Base-by-base conservation (phyloP, 2,329 filamentous ascomycete genomes). In the Sporothrix mexicana region DNA sequence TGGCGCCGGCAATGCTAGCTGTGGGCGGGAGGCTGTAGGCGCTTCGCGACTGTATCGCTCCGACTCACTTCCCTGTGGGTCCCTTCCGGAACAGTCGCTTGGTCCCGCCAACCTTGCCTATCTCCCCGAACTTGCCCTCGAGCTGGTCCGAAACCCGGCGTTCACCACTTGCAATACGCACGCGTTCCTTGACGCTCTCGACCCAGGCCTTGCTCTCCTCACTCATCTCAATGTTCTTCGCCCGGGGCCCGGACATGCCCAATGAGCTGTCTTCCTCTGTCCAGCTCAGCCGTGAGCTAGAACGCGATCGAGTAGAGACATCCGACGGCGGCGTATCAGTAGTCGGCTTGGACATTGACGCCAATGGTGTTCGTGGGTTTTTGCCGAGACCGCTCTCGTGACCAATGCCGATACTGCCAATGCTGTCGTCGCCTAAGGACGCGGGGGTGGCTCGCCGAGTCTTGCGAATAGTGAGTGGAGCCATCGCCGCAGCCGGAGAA, bases 131-230 rank as follows among this genome's bases (percentile, higher is more conserved):
- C 62, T 85, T 82, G 77, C 78, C 79, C 41, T 82, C 79, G 74
- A 77, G 74, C 72, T 74, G 77, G 68, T 73, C 78, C 20, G 81
- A 77, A 23, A 80, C 75, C 69, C 81, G 81, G 66, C 81, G 82
- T 79, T 90, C 90, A 72, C 88, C 88, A 78, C 91, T 93, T 74
- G 90, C 92, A 64, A 90, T 86, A 73, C 91, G 88, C 55, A 94
- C 93, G 79, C 93, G 92, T 78, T 93, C 91, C 82, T 94, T 91
- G 83, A 96, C 92, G 74, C 90, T 93, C 80, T 95, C 91, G 10
- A 96, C 92, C 93, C 93, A 96, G 53, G 91, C 90, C 73, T 89
- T 86, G 78, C 91, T 93, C 81, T 94, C 91, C 72, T 91, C 89
- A 72, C 90, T 92, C 82, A 90, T 92, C 79, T 86, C 88, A 8